Evolutionary conservation across 2,329 filamentous ascomycete genomes (phyloP).

Genomic region (Xylariaceae sp.): DNA sequence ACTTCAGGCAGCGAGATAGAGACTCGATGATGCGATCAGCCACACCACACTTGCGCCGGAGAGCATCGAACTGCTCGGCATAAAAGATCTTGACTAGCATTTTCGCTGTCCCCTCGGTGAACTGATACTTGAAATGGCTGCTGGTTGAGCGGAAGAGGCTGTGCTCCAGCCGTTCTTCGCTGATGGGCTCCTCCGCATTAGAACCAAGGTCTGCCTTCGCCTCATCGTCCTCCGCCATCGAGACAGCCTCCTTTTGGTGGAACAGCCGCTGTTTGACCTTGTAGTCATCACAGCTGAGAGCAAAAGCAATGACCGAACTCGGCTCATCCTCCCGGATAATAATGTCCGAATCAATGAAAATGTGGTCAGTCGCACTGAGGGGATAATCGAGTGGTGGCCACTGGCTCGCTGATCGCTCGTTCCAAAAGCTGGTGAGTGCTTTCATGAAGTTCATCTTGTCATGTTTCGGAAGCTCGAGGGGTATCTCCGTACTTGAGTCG

Average conservation of each 20-base stretch:
- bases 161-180: constrained; percentile 71
- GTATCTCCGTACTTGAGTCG: constrained; percentile 52
- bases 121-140: constrained; percentile 93
- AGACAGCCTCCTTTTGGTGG: constrained; percentile 16
- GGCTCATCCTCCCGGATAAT: constrained; percentile 97
- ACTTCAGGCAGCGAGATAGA: constrained; percentile 89
- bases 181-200: constrained; percentile 18
- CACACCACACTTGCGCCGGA: constrained; percentile 86
- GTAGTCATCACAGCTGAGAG: constrained; percentile 82
- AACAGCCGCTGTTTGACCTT: constrained; percentile 60
- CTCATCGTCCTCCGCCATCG: constrained; percentile 10
- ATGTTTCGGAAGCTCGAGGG: constrained; percentile 77
- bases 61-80: constrained; percentile 92
- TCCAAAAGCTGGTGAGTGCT: constrained; percentile 96
- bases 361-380: constrained; percentile 78
- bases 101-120: constrained; percentile 84
- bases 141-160: constrained; percentile 78
- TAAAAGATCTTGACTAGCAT: constrained; percentile 99
- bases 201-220: constrained; percentile 10
- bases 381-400: constrained; percentile 93
- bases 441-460: constrained; percentile 92
- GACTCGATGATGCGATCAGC: constrained; percentile 93
- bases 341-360: constrained; percentile 94
- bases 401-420: constrained; percentile 89
- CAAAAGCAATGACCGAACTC: constrained; percentile 90